Evolutionary conservation across 805 yeast genomes (phyloP), one percentile per base, ranked within the genome.

Genomic region (Groenewaldozyma salmanticensis): DNA sequence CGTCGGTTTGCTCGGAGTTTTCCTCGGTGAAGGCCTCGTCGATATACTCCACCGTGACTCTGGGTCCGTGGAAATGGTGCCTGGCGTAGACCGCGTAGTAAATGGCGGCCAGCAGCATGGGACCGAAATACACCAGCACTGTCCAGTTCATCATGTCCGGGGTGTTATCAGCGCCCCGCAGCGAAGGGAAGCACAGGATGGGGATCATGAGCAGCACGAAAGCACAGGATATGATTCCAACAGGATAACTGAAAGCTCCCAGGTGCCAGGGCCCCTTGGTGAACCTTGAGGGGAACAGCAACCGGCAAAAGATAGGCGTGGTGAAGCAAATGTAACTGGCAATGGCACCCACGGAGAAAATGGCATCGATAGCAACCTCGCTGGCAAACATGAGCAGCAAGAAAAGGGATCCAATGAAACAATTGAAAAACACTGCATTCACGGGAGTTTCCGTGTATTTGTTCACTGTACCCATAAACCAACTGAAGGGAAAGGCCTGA

Each of bases 281-380:
- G 63, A 79, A 79, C 1, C 65, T 59, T 24, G 67, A 60, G 43
- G 71, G 60, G 2, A 77, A 70, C 2, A 79, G 69, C 50, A 75
- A 70, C 54, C 75, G 72, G 42, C 78, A 66, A 5, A 75, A 48
- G 9, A 77, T 72, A 5, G 85, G 85, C 48, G 74, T 61, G 5
- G 75, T 68, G 60, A 78, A 79, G 3, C 84, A 77, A 42, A 78
- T 68, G 52, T 77, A 77, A 0, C 79, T 74, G 11, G 80, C 72
- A 52, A 78, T 77, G 31, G 82, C 83, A 29, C 82, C 81, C 36
- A 79, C 81, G 2, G 81, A 75, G 60, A 79, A 79, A 44, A 77
- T 75, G 27, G 85, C 85, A 29, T 70, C 76, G 48, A 79, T 74
- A 37, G 84, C 81, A 16, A 70, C 67, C 43, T 72, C 75, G 31